A percentile compares a stretch with the other conserved stretches of the same genome.
Conservation (phyloP, 352 stramenopile genomes). For the Phytopythium vexans region DNA sequence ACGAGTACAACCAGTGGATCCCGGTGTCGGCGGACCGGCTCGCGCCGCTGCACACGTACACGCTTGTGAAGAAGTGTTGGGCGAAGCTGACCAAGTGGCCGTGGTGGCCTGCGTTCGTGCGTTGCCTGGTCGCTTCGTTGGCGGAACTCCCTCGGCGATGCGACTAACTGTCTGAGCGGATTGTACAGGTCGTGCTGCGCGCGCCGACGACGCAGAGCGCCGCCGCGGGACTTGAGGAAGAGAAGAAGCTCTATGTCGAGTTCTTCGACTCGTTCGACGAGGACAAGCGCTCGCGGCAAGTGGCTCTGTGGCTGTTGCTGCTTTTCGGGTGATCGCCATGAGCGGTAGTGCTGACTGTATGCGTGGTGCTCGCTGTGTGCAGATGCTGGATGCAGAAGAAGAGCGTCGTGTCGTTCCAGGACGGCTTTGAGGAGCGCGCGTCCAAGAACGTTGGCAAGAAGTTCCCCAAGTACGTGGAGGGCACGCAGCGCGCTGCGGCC, state of each 20-base stretch:
- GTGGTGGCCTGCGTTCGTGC: conserved; percentile 75
- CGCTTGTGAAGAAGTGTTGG: conserved; percentile 83
- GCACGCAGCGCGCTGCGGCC: conserved; percentile 68
- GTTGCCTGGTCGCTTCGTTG: conserved; percentile 3
- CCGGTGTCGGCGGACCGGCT: conserved; percentile 42
- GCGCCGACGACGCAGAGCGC: conserved; percentile 54
- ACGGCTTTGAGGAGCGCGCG: conserved; percentile 72
- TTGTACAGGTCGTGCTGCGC: conserved; percentile 45
- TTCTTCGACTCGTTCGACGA: conserved; percentile 81
- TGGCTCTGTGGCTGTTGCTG: neutral
- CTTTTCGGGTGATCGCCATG: too few relatives aligned
- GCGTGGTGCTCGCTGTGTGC: conserved; percentile 4
- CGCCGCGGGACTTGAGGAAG: conserved; percentile 47
- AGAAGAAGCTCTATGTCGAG: conserved; percentile 81
- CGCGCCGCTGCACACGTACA: conserved; percentile 74
- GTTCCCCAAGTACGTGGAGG: conserved; percentile 68
- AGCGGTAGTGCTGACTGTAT: neutral
- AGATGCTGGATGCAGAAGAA: conserved; percentile 83
- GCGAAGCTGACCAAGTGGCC: conserved; percentile 80
- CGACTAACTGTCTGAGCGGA: neutral
- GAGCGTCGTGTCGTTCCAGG: conserved; percentile 65
- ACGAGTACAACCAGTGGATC: conserved; percentile 83
- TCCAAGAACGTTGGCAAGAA: conserved; percentile 81
- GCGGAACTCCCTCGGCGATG: too few relatives aligned
- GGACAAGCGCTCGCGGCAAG: conserved; percentile 50